Conservation (phyloP, 1,139 yeast species). For the Hansenula lynferdii region DNA sequence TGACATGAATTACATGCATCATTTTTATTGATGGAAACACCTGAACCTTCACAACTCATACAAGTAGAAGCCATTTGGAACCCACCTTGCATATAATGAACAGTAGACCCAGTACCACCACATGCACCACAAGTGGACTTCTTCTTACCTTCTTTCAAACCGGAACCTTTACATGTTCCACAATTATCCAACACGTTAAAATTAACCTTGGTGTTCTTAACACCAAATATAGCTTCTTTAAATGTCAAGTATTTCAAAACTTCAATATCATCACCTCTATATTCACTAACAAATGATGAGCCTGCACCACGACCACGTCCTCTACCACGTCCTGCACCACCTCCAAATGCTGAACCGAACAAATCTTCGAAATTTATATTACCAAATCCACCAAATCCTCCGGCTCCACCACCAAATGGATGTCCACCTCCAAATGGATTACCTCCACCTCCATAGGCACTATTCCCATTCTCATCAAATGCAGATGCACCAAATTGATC, state of each 20-base stretch:
- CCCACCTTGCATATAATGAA: slow-evolving; percentile 84
- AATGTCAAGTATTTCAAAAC: slow-evolving; percentile 68
- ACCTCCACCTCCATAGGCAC: slow-evolving; percentile 21
- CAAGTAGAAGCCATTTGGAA: slow-evolving; percentile 98
- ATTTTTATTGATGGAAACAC: slow-evolving; percentile 63
- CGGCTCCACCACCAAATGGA: slow-evolving; percentile 32
- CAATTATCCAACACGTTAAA: slow-evolving; percentile 79
- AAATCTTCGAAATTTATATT: slow-evolving; percentile 78
- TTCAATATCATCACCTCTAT: slow-evolving; percentile 87
- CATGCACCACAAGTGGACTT: slow-evolving; percentile 82
- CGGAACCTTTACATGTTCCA: slow-evolving; percentile 76
- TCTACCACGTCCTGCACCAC: slow-evolving; percentile 31
- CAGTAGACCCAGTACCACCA: slow-evolving; percentile 90
- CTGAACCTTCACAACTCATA: slow-evolving; percentile 81
- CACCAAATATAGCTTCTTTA: slow-evolving; percentile 86
- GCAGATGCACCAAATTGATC: slow-evolving; percentile 92
- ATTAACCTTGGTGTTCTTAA: slow-evolving; percentile 54
- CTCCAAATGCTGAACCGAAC: slow-evolving; percentile 73
- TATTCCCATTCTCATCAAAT: slow-evolving; percentile 60
- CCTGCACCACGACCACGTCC: slow-evolving; percentile 27
- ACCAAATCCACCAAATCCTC: slow-evolving; percentile 36
- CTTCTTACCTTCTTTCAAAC: slow-evolving; percentile 72
- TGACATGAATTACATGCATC: slow-evolving; percentile 80
- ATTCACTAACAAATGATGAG: slow-evolving; percentile 55
- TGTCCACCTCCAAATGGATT: slow-evolving; percentile 47